Conservation (phyloP, 306 rosid species). For the Casuarina glauca region DNA sequence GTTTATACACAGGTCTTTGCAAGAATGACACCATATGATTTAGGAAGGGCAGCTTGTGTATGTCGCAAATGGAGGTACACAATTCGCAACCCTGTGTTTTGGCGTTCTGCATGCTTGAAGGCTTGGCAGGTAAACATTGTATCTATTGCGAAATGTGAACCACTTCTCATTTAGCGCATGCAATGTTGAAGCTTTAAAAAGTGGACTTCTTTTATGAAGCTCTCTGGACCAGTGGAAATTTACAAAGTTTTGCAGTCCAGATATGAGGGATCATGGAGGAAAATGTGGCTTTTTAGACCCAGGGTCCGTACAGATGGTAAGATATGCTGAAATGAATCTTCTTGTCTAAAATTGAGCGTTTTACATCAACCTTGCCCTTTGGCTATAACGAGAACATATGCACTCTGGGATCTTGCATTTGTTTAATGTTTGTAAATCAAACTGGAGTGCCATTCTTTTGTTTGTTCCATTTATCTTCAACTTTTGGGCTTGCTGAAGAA, state of each 20-base stretch:
- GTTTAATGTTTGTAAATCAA: background rate
- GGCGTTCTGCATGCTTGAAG: conserved; percentile 94
- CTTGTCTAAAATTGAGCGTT: conserved; percentile 8
- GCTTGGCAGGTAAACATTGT: conserved; percentile 90
- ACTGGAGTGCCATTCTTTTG: background rate
- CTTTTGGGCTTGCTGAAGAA: conserved; percentile 7
- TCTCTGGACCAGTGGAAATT: conserved; percentile 73
- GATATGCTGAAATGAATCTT: conserved; percentile 2
- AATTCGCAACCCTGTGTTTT: conserved; percentile 84
- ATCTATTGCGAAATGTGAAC: conserved; percentile 14
- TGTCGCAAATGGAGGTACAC: conserved; percentile 96
- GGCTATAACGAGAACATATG: background rate
- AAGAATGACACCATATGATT: conserved; percentile 76
- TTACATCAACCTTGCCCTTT: conserved; percentile 12
- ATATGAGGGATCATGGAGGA: conserved; percentile 85
- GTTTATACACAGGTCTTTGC: conserved; percentile 60
- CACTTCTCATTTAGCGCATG: conserved; percentile 16
- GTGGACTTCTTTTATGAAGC: conserved; percentile 44
- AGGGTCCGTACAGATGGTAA: conserved; percentile 92
- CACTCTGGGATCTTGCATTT: background rate
- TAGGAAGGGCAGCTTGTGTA: conserved; percentile 88
- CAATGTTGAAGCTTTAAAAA: conserved; percentile 30
- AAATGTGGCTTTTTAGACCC: conserved; percentile 93
- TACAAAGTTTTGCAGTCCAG: conserved; percentile 71
- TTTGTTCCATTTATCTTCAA: background rate